These are phyloP conservation scores for Ustilago hordei DNA, from an alignment of 1,284 basidiomycete species.

Conservation along the genomic window DNA sequence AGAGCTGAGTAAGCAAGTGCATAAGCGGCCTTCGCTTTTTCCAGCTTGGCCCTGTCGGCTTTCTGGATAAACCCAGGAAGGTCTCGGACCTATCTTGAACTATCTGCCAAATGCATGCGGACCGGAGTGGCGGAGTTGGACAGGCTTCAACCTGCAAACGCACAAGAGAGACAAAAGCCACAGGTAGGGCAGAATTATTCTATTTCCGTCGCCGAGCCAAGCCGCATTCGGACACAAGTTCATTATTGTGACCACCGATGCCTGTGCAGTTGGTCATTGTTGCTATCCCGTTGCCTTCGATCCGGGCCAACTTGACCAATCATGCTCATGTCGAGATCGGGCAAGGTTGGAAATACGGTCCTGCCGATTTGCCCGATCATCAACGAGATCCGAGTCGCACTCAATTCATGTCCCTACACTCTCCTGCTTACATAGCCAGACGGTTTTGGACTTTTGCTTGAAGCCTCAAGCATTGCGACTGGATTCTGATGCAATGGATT, in stretches of 20 bases:
- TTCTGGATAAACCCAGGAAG: too few species aligned
- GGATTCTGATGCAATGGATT: background rate
- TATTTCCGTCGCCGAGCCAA: conserved; percentile 9
- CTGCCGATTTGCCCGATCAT: background rate
- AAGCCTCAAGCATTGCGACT: background rate
- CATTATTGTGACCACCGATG: background rate
- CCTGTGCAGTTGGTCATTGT: background rate
- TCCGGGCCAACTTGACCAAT: background rate
- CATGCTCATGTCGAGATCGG: background rate
- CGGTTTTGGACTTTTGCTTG: background rate
- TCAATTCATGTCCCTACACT: too few species aligned
- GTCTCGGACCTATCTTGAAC: background rate
- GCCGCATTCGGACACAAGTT: background rate
- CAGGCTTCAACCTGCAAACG: background rate
- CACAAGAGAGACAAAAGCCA: background rate
- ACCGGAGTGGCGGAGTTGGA: conserved; percentile 27
- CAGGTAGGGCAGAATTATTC: background rate
- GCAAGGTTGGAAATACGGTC: background rate
- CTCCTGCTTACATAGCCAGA: background rate
- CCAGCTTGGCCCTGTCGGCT: too few species aligned
- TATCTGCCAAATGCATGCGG: conserved; percentile 24
- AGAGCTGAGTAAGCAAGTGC: too few species aligned
- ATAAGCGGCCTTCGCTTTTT: too few species aligned
- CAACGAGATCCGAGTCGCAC: background rate
- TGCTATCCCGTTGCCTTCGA: background rate